Evolutionary conservation across 495 filamentous ascomycete species (phyloP).

Genomic region (Rostrohypoxylon terebratum): DNA sequence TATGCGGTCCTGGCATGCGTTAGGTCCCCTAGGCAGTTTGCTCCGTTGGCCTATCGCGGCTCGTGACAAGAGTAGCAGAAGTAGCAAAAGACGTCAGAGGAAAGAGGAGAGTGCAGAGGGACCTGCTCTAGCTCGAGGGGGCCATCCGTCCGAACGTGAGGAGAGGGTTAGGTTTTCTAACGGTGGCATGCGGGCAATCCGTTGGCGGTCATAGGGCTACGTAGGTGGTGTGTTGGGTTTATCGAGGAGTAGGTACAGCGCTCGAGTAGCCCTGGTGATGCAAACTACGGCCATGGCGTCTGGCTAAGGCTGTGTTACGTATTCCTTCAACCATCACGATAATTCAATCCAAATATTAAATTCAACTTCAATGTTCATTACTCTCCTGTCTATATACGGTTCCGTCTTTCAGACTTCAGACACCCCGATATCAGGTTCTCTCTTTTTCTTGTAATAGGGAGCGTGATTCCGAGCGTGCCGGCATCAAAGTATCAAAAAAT

Average conservation of each 20-base stretch:
- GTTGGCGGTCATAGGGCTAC: constrained; percentile 21
- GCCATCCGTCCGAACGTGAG: constrained; percentile 26
- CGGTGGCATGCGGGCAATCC: neutral
- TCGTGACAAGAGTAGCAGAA: constrained; percentile 21
- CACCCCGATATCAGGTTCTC: constrained; percentile 27
- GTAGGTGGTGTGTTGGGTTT: constrained; percentile 13
- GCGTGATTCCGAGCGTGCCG: constrained; percentile 33
- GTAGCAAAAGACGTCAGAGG: neutral
- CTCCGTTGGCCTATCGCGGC: constrained; percentile 5
- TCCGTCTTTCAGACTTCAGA: constrained; percentile 12
- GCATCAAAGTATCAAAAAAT: constrained; percentile 23
- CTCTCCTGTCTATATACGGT: constrained; percentile 36
- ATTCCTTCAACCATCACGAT: constrained; percentile 5
- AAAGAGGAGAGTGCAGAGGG: constrained; percentile 7
- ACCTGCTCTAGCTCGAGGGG: constrained; percentile 36
- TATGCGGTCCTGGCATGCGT: constrained; percentile 7
- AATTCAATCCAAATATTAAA: neutral
- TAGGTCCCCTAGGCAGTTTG: neutral
- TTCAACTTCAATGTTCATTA: constrained; percentile 18
- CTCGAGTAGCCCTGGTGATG: neutral
- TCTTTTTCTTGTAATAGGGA: constrained; percentile 22
- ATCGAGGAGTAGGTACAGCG: constrained; percentile 6
- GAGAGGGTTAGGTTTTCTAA: constrained; percentile 38
- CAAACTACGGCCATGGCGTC: constrained; percentile 2
- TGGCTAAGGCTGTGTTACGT: constrained; percentile 9